A percentile compares a stretch with the other conserved stretches of the same genome.
Conservation (phyloP, 1,139 yeast species). For the Suhomyces bokatorum region DNA sequence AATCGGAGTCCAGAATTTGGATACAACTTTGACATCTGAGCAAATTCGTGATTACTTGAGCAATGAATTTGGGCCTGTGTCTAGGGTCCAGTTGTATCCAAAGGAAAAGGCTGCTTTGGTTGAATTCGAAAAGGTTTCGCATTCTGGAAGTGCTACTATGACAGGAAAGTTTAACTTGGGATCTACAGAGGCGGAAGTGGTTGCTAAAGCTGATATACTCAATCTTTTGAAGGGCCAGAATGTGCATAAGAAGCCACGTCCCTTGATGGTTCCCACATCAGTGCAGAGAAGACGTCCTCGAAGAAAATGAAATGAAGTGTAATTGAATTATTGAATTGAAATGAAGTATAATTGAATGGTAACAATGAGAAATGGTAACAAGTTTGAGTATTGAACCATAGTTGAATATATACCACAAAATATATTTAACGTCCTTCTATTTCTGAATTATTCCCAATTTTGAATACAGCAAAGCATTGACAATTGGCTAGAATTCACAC, state of each 20-base stretch:
- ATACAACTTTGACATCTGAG: constrained; percentile 45
- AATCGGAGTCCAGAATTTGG: constrained; percentile 47
- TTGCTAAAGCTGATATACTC: constrained; percentile 37
- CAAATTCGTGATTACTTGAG: constrained; percentile 39
- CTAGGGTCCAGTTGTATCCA: constrained; percentile 48
- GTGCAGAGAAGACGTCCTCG: constrained; percentile 15
- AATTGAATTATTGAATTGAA: not conserved
- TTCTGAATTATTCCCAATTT: no score
- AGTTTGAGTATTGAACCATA: no score
- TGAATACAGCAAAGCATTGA: no score
- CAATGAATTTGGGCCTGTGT: constrained; percentile 36
- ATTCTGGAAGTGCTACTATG: constrained; percentile 61
- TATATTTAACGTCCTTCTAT: no score
- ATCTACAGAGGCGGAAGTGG: constrained; percentile 35
- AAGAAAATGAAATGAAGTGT: not conserved
- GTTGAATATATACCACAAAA: no score
- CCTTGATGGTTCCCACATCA: constrained; percentile 23
- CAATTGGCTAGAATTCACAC: no score
- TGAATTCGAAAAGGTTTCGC: constrained; percentile 45
- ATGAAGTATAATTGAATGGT: no score
- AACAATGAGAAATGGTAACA: no score
- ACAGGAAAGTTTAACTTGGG: constrained; percentile 42
- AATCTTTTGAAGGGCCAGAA: constrained; percentile 2
- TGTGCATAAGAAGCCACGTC: constrained; percentile 3
- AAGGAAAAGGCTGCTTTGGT: constrained; percentile 54